Base-by-base conservation (phyloP, 257 asterid species). In the Anisodus acutangulus region DNA sequence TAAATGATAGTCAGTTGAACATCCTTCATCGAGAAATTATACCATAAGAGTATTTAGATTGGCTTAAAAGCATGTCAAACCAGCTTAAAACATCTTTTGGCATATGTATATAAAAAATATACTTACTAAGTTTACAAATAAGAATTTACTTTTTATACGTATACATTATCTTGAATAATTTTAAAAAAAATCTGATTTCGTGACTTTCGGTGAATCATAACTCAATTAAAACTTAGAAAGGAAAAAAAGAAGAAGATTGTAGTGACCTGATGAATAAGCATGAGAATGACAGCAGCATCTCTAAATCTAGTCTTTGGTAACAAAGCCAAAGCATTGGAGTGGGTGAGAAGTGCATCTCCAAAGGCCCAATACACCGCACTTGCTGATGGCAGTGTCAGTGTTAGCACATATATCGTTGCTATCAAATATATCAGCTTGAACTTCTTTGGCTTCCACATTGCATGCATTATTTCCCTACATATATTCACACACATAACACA, bases 351-450 rank as follows among this genome's bases (percentile, higher is more conserved):
- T 84, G 82, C 16, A 68, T 94, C 98, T 63, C 98, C 98, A 84
- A 94, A 94, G 35, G 98, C 97, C 98, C 98, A 94, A 80, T 94
- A 94, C 51, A 94, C 98, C 80, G 98, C 98, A 86, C 94, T 92
- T 9, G 98, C 97, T 66, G 98, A 94, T 63, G 98, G 98, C 17
- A 94, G 87, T 0, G 98, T 94, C 84, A 94, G 86, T 35, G 98
- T 94, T 31, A 94, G 80, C 82, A 94, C 98, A 86, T 94, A 94
- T 4, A 93, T 70, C 69, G 97, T 93, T 62, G 98, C 98, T 16
- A 91, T 2, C 92, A 94, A 88, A 85, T 94, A 94, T 87, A 94
- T 90, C 17, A 86, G 60, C 90, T 94, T 94, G 93, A 94, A 94
- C 84, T 91, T 94, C 81, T 94, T 97, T 68, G 98, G 98, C 88